Conservation (phyloP, 1,284 basidiomycete genomes). For the Fomitopsis betulina region DNA sequence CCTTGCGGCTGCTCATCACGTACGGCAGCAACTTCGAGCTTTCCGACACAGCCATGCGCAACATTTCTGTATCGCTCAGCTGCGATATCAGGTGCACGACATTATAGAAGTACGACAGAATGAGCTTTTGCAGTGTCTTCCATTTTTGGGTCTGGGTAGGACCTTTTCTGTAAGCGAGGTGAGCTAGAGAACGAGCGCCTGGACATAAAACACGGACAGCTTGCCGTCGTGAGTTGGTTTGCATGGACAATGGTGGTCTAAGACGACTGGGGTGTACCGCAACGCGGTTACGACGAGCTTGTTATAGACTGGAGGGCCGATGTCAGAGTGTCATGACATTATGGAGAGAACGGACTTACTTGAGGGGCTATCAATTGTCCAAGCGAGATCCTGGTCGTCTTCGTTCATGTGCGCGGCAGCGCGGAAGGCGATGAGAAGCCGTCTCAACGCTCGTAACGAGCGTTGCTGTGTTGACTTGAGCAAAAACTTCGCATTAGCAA, state of each 20-base stretch:
- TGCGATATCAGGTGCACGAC: constrained; percentile 77
- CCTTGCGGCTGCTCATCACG: constrained; percentile 77
- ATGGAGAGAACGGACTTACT: constrained; percentile 37
- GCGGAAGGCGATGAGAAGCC: constrained; percentile 85
- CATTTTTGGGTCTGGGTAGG: constrained; percentile 72
- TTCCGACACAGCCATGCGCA: constrained; percentile 76
- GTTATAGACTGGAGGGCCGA: constrained; percentile 70
- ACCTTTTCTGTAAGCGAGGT: constrained; percentile 53
- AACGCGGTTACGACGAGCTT: constrained; percentile 88
- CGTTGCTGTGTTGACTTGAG: constrained; percentile 53
- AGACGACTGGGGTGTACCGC: constrained; percentile 87
- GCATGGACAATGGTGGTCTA: constrained; percentile 86
- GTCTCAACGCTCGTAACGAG: constrained; percentile 82
- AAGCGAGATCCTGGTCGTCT: constrained; percentile 72
- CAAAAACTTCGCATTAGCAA: neutral
- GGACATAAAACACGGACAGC: constrained; percentile 53
- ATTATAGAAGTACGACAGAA: constrained; percentile 88
- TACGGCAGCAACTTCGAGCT: constrained; percentile 87
- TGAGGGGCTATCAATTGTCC: constrained; percentile 76
- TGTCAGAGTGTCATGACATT: constrained; percentile 1
- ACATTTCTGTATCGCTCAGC: constrained; percentile 62
- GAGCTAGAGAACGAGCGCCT: neutral
- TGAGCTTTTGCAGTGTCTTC: constrained; percentile 81
- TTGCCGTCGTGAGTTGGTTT: constrained; percentile 80
- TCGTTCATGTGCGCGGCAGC: constrained; percentile 88